Evolutionary conservation across 352 stramenopile species (phyloP).

Genomic region (Globisporangium paroecandrum): DNA sequence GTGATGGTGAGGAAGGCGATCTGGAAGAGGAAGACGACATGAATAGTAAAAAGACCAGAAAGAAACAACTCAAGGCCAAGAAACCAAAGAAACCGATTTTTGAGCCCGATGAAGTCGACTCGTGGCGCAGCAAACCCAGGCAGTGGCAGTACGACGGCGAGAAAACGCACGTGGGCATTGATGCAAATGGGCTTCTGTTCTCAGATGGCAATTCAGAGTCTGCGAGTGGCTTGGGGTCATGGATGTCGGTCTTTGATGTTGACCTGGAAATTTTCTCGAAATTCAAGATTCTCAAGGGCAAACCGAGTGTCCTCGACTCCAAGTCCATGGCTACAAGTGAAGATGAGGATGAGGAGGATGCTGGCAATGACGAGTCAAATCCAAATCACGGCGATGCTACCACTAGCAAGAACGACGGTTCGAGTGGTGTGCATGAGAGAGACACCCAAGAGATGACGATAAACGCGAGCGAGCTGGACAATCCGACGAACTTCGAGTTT

Average conservation of each 20-base stretch:
- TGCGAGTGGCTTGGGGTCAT: conserved; percentile 10
- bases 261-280: conserved; percentile 19
- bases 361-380: conserved; percentile 4
- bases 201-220: conserved; percentile 15
- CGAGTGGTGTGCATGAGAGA: neutral
- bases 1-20: conserved; percentile 38
- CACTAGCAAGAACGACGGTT: neutral
- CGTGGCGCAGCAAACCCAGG: conserved; percentile 18
- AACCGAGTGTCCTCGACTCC: neutral
- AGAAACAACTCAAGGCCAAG: conserved; percentile 22
- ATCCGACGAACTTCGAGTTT: conserved; percentile 27
- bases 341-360: conserved; percentile 28
- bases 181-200: neutral
- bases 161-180: conserved; percentile 30
- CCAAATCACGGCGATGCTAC: neutral
- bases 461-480: conserved; percentile 5
- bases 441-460: neutral
- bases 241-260: conserved; percentile 23
- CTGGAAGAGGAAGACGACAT: conserved; percentile 30
- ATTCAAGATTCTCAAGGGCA: conserved; percentile 12
- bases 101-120: conserved; percentile 31
- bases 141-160: conserved; percentile 42
- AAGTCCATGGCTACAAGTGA: neutral
- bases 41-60: conserved; percentile 14
- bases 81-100: conserved; percentile 22